Conservation (phyloP, 352 stramenopile genomes). For the Globisporangium perplexum region DNA sequence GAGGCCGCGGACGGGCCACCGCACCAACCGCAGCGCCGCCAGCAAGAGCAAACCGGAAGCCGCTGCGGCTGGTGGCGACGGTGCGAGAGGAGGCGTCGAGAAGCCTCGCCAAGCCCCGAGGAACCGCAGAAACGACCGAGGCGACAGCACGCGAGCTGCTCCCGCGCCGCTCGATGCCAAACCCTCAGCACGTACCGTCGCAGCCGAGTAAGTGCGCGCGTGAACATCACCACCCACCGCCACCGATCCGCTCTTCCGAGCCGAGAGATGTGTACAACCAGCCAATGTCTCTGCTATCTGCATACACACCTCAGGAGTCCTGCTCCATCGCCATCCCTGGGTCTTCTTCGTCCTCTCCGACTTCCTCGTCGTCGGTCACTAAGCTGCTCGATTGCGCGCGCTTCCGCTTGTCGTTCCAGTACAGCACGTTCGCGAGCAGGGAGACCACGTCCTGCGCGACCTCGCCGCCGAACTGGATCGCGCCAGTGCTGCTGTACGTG, state of each 20-base stretch:
- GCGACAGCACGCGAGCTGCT: not conserved
- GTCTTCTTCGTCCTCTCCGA: not conserved
- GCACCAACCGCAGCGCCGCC: not conserved
- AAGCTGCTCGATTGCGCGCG: conserved; percentile 24
- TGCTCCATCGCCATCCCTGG: conserved; percentile 1
- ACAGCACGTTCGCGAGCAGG: conserved; percentile 58
- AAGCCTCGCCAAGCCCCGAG: not conserved
- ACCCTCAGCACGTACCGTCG: too few relatives aligned
- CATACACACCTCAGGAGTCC: not conserved
- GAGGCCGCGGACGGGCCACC: too few relatives aligned
- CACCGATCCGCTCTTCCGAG: not conserved
- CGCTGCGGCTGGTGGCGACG: too few relatives aligned
- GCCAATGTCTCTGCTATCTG: not conserved
- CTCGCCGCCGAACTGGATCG: conserved; percentile 74
- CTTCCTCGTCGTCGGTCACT: not conserved
- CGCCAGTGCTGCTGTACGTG: conserved; percentile 47
- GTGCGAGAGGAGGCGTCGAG: not conserved
- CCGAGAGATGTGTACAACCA: not conserved
- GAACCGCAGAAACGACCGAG: not conserved
- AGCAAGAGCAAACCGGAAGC: not conserved
- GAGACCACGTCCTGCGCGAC: conserved; percentile 77
- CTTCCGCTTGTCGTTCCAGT: conserved; percentile 59
- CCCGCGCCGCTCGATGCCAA: not conserved
- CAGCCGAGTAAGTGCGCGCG: not conserved
- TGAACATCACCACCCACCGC: too few relatives aligned